Base-by-base conservation (phyloP, 345 rosid genomes). In the Pugionium cornutum region DNA sequence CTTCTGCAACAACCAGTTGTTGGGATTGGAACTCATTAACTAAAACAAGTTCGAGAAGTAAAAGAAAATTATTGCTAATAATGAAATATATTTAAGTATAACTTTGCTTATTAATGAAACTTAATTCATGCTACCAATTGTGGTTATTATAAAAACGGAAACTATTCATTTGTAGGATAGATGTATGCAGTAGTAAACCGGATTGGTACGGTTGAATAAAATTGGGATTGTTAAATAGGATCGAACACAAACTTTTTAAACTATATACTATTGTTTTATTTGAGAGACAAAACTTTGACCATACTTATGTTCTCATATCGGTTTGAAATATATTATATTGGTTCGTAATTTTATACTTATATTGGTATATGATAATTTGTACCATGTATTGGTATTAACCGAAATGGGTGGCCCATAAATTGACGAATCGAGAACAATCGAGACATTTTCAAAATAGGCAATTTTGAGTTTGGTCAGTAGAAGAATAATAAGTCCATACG, bases 21-120 rank as follows among this genome's bases (percentile, higher is more conserved):
- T 74, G 74, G 49, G 78, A 68, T 67, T 68, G 66, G 11, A 68
- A 74, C 78, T 28, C 27, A 50, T 74, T 50, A 74, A 32, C 77
- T 74, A 41, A 68, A 66, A 44, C 51, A 52, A 53, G 54, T 52
- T 51, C 52, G 31, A n/a, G 28, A 37, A 45, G 39, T 9, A 30
- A 53, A 44, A 33, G 8, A 54, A 39, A 62, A 55, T 39, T 5
- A 39, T 55, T 54, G 29, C 25, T 42, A 49, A 2, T 28, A 49
- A 18, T 31, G 18, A 48, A 33, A 5, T 48, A 56, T 56, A 71
- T 40, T 32, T 40, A 26, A 48, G 9, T 56, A 72, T 18, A 42
- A 34, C 60, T 46, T 72, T 64, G 65, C 70, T 72, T 64, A 49
- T 10, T 9, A 64, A 35, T 56, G 65, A 72, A 56, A 33, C 53